Evolutionary conservation across 345 rosid species (phyloP), one percentile per base, ranked within the genome.

Genomic region (Lumnitzera racemosa): DNA sequence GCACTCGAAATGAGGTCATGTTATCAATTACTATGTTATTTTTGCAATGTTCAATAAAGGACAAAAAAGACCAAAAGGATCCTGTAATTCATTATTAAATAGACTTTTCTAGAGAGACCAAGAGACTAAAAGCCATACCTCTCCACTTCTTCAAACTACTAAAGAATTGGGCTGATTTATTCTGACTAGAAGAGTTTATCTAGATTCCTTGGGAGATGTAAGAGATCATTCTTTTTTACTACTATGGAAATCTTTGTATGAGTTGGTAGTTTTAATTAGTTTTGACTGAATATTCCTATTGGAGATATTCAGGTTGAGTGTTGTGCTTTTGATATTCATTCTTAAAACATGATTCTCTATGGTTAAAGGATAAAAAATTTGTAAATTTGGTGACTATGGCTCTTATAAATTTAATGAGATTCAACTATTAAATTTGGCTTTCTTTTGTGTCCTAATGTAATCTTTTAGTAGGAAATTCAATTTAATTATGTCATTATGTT

Each of bases 11-110:
- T 20, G 20, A 20, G 20, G 20, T 20, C 20, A 20, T 20, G 20
- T 20, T 20, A 20, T 5, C 67, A 31, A 20, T 20, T 20, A 20
- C 20, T 20, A 20, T 20, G 20, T 20, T 20, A 1, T 20, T 20
- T 20, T 20, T 81, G 77, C 87, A 89, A 96, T 87, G 92, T 65
- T 72, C 89, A 68, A 75, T 72, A 46, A 89, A 82, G 76, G 98
- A 87, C 69, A 85, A 54, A 68, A 79, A 69, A 69, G 84, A 86
- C 72, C 73, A 72, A 69, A 80, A 76, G 58, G 86, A 85, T 20
- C 81, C 81, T 17, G 55, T 68, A 29, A 85, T 89, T 74, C 36
- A 71, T 5, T 88, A 80, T 53, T 89, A 87, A 68, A 81, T 72
- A 31, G 71, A 82, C 6, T 74, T 82, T 55, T 69, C 89, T 31